A percentile compares a stretch with the other conserved stretches of the same genome.
phyloP scores from a whole-genome alignment of 345 rosid genomes.

The Boechera retrofracta region DNA sequence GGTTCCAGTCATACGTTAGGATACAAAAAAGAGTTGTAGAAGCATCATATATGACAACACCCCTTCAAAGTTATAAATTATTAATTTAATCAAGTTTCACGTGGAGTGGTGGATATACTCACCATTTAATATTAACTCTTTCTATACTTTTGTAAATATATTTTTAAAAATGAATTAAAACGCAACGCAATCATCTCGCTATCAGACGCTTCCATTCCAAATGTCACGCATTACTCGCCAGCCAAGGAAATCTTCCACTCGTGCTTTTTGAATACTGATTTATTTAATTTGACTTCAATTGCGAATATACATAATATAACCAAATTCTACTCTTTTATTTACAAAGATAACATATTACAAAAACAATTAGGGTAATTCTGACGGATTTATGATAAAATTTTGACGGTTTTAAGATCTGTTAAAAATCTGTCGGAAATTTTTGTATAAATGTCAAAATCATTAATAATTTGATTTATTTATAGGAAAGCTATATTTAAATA shows the following conservation, averaged over 20 bases:
- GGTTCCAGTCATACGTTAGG: background rate
- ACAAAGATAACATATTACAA: background rate
- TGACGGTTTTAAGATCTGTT: background rate
- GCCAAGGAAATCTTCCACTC: background rate
- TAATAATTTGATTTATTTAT: background rate
- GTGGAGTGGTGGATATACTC: constrained; percentile 47
- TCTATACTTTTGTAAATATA: background rate
- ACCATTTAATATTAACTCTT: constrained; percentile 32
- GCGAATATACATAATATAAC: background rate
- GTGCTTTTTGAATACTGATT: background rate
- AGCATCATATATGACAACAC: constrained; percentile 32
- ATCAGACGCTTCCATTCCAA: constrained; percentile 5
- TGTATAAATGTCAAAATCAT: background rate
- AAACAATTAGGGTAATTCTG: no score
- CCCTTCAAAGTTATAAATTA: constrained; percentile 35
- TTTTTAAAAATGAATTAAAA: background rate
- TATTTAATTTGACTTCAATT: background rate
- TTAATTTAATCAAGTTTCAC: constrained; percentile 1
- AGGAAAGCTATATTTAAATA: background rate
- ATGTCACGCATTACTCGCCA: constrained; percentile 16
- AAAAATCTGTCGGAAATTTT: no score
- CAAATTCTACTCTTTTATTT: background rate
- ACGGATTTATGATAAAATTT: no score
- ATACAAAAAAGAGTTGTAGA: background rate
- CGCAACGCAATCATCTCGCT: background rate